Conservation (phyloP, 1,139 yeast genomes). For the Zygosaccharomyces pseudobailii region DNA sequence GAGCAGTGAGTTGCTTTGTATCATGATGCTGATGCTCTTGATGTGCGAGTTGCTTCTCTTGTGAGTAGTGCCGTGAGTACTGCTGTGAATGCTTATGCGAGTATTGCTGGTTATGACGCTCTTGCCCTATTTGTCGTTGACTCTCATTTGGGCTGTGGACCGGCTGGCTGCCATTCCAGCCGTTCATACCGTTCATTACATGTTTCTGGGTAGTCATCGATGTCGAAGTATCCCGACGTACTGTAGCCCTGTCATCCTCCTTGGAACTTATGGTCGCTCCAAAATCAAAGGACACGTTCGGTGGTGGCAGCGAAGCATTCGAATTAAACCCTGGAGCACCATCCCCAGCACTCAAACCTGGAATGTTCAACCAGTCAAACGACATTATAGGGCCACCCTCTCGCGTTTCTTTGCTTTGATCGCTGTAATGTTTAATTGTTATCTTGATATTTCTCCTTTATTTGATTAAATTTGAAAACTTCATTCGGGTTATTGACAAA, state of each 20-base stretch:
- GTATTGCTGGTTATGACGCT: neutral
- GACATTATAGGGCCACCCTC: conserved; percentile 22
- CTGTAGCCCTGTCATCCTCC: neutral
- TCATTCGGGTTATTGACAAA: neutral
- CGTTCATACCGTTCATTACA: neutral
- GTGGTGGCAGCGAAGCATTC: conserved; percentile 18
- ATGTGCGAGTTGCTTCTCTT: neutral
- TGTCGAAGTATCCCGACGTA: neutral
- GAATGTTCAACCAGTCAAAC: conserved; percentile 34
- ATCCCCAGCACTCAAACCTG: conserved; percentile 25
- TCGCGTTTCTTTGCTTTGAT: neutral
- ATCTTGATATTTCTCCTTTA: neutral
- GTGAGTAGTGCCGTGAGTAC: neutral
- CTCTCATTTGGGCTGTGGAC: neutral
- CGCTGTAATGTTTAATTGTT: neutral
- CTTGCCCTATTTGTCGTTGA: neutral
- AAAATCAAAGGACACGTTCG: conserved; percentile 27
- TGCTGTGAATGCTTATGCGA: conserved; percentile 1
- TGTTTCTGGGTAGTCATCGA: neutral
- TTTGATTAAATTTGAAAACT: neutral
- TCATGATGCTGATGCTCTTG: neutral
- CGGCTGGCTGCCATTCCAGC: neutral
- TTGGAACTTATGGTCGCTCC: conserved; percentile 5
- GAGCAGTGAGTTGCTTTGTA: neutral
- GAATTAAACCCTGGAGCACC: conserved; percentile 6